These are phyloP conservation scores for Circinella umbellata DNA, from an alignment of 371 early-diverging fungal species.

Conservation along the genomic window DNA sequence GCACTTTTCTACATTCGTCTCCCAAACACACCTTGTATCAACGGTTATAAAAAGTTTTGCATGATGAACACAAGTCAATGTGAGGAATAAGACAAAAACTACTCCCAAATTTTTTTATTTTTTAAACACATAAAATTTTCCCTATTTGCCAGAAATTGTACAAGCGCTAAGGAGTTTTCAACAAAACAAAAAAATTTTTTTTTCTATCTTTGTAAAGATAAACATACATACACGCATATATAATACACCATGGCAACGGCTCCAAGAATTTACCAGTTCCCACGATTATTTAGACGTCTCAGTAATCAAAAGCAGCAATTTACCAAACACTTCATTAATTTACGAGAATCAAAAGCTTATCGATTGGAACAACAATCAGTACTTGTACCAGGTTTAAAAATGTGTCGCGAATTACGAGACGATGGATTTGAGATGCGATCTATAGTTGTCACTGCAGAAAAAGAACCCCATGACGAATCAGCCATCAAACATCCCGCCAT, in stretches of 20 bases:
- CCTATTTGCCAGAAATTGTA: no score
- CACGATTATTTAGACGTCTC: conserved; percentile 31
- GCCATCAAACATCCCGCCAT: conserved; percentile 42
- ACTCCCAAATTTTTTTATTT: no score
- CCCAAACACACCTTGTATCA: no score
- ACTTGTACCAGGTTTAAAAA: conserved; percentile 46
- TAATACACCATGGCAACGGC: conserved; percentile 22
- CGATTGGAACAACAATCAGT: conserved; percentile 31
- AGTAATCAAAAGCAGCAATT: conserved; percentile 25
- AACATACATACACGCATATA: neutral
- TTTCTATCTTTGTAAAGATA: neutral
- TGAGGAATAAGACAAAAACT: no score
- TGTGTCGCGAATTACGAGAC: conserved; percentile 36
- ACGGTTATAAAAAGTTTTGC: no score
- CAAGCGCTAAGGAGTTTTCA: no score
- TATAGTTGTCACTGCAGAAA: conserved; percentile 41
- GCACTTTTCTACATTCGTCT: no score
- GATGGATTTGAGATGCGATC: conserved; percentile 34
- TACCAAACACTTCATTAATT: conserved; percentile 34
- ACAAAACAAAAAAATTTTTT: neutral
- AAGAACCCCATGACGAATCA: conserved; percentile 26
- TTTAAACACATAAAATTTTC: no score
- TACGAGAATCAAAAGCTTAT: conserved; percentile 44
- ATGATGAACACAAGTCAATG: no score
- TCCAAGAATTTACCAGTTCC: conserved; percentile 26